Conservation (phyloP, 768 basidiomycete genomes). For the Coprinellus aureogranulatus region DNA sequence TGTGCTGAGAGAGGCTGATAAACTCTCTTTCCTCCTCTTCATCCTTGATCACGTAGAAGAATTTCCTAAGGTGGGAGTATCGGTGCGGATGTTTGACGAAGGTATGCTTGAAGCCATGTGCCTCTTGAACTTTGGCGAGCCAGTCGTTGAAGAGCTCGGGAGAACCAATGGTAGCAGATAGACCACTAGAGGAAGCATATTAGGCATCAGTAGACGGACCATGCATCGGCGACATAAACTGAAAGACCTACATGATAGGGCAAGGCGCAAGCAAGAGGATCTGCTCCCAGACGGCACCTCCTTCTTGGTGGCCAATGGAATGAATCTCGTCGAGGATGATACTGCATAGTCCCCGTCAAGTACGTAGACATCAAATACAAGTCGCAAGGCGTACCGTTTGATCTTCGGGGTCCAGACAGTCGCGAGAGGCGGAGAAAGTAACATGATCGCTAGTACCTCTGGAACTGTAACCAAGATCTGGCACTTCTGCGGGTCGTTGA, state of each 20-base stretch:
- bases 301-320: slow-evolving; percentile 66
- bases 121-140: slow-evolving; percentile 59
- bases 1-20: slow-evolving; percentile 35
- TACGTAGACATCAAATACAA: neutral
- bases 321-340: slow-evolving; percentile 71
- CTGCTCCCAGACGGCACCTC: slow-evolving; percentile 72
- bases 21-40: slow-evolving; percentile 21
- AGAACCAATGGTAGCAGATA: slow-evolving; percentile 69
- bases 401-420: slow-evolving; percentile 60
- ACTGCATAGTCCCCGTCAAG: slow-evolving; percentile 28
- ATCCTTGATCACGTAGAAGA: slow-evolving; percentile 42
- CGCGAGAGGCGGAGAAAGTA: slow-evolving; percentile 66
- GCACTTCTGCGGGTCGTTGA: slow-evolving; percentile 62
- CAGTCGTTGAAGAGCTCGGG: slow-evolving; percentile 65
- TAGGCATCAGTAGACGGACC: neutral
- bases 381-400: slow-evolving; percentile 42
- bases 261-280: slow-evolving; percentile 69
- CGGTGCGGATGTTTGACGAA: slow-evolving; percentile 66
- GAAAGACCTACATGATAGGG: slow-evolving; percentile 58
- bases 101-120: slow-evolving; percentile 56
- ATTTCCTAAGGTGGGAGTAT: slow-evolving; percentile 74
- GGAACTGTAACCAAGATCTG: slow-evolving; percentile 77
- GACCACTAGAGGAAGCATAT: slow-evolving; percentile 46
- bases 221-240: neutral
- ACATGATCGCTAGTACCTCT: slow-evolving; percentile 65